Evolutionary conservation across 2,329 filamentous ascomycete species (phyloP).

Genomic region (Xylariaceae sp.): DNA sequence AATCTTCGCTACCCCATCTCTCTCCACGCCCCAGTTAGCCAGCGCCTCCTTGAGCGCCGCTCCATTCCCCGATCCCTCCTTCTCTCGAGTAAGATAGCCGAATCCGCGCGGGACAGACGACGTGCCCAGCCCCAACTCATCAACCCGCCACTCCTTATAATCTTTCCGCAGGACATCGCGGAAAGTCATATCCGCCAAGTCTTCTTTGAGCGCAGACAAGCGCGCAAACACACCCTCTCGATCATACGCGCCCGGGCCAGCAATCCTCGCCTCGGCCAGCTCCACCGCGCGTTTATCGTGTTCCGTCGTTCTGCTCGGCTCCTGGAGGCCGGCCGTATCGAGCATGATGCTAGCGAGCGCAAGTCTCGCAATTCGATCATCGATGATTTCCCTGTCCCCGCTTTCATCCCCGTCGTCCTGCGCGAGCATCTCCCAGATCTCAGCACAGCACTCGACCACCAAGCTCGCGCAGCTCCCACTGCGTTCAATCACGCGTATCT

Average conservation of each 20-base stretch:
- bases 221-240: slow-evolving; percentile 52
- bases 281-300: slow-evolving; percentile 54
- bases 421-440: slow-evolving; percentile 51
- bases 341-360: slow-evolving; percentile 66
- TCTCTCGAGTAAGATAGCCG: slow-evolving; percentile 47
- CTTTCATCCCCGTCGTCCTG: slow-evolving; percentile 21
- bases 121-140: slow-evolving; percentile 56
- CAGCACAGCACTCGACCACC: slow-evolving; percentile 54
- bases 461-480: slow-evolving; percentile 70
- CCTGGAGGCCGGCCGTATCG: slow-evolving; percentile 62
- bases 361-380: slow-evolving; percentile 59
- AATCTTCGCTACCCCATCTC: slow-evolving; percentile 45
- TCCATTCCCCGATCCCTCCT: slow-evolving; percentile 37
- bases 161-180: slow-evolving; percentile 71
- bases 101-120: slow-evolving; percentile 60
- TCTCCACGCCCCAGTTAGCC: slow-evolving; percentile 4
- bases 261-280: slow-evolving; percentile 50
- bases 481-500: slow-evolving; percentile 57
- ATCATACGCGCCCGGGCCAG: slow-evolving; percentile 38
- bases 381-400: slow-evolving; percentile 24
- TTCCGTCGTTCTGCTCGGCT: slow-evolving; percentile 57
- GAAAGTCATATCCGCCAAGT: slow-evolving; percentile 56
- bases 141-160: slow-evolving; percentile 72
- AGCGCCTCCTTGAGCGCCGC: slow-evolving; percentile 41
- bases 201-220: slow-evolving; percentile 59